Base-by-base conservation (phyloP, 495 filamentous ascomycete genomes). In the Glonium stellatum region DNA sequence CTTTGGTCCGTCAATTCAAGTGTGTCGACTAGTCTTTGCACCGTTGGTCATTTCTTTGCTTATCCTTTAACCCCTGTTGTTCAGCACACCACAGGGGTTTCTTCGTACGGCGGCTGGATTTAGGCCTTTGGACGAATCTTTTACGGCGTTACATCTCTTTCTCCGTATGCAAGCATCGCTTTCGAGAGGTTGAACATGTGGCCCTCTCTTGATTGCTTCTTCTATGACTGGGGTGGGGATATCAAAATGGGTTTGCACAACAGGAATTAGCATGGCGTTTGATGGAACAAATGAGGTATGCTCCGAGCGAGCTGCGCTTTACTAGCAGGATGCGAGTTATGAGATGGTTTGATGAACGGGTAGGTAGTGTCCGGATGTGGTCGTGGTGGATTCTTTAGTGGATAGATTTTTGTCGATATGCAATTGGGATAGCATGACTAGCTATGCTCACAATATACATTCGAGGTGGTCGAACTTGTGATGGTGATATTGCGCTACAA, bases 111-210 rank as follows among this genome's bases (percentile, higher is more conserved):
- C 23, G 31, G 39, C 27, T 62, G 44, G 54, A 18, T 22, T 22
- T 9, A 25, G 22, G 5, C n/a, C 50, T n/a, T 25, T 18, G 27
- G 50, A 18, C 18, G 18, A 9, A 22, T 44, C 4, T 44, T 15
- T 15, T 11, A 44, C 39, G 39, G 39, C 39, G 12, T 44, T 52
- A 34, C 48, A 52, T 52, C 13, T 52, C 48, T 52, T 52, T 34
- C 27, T 52, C 39, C 39, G 4, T 44, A 4, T 15, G 13, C 39
- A 11, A 11, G 39, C 39, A 44, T 44, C 39, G 13, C 39, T 15
- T 21, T 31, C 35, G 13, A 55, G 56, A 64, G 61, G 61, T 64
- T 22, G 57, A 64, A 49, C 61, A 64, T 54, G 61, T 64, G 61
- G 61, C 61, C 61, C 61, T 64, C 55, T 55, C 25, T 35, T 31